Evolutionary conservation across 495 filamentous ascomycete genomes (phyloP), one percentile per base, ranked within the genome.

Genomic region (Neurospora discreta): DNA sequence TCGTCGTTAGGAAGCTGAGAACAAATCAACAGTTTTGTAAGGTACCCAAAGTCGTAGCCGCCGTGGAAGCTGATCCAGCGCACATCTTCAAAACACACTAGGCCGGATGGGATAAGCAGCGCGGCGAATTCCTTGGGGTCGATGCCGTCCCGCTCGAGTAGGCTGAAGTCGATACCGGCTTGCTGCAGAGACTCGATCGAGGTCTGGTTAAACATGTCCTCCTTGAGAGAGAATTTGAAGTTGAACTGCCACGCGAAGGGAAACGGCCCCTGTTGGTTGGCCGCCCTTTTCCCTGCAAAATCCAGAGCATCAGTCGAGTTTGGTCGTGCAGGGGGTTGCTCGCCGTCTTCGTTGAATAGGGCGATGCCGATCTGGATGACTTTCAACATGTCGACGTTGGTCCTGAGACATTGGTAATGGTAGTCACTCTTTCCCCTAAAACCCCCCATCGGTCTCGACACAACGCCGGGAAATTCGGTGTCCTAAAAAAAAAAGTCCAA

Each of bases 171-270:
- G 71, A 98, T 92, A 7, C 95, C 96, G 0, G 92, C 91, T 71
- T 92, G 90, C 68, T 90, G 89, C 2, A 98, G 85, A 75, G 96
- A 91, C 70, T 94, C 89, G 74, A 97, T 97, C 36, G 94, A 98
- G 39, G 92, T 90, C 77, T 96, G 90, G 44, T 93, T 92, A 81
- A 94, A 98, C 95, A 99, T 99, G 82, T 99, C 95, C 5, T 93
- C 89, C 74, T 95, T 90, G 11, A 97, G 85, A 5, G 93, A 94
- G 79, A 98, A 99, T 76, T 94, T 92, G 82, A 99, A 99, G 83
- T 99, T 98, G 86, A 99, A 99, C 74, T 97, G 93, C 95, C 95
- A 99, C 23, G 95, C 97, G 76, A 90, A 95, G 11, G 94, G 94
- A 39, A 92, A 87, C 36, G 90, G 88, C 8, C 87, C 82, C 68